These are phyloP conservation scores for Choricystis sp. DNA, from an alignment of 139 green algal species.

Conservation along the genomic window DNA sequence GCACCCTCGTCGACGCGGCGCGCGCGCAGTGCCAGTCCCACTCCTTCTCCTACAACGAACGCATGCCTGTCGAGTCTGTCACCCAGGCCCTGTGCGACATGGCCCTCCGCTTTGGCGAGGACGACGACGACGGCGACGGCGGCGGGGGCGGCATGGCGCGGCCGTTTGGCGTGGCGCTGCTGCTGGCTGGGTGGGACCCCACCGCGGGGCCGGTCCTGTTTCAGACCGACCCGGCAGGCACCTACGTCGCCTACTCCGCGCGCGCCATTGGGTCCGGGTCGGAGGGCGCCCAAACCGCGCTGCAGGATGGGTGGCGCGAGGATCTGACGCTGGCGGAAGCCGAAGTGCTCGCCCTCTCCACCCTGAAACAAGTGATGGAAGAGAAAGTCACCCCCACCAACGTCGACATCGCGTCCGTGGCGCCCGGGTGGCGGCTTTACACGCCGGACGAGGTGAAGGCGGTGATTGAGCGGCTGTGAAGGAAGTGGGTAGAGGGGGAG, in stretches of 20 bases:
- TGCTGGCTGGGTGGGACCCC: conserved; percentile 85
- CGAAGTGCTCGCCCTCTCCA: conserved; percentile 83
- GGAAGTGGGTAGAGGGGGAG: neutral
- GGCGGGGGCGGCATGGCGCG: conserved; percentile 43
- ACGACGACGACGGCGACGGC: conserved; percentile 57
- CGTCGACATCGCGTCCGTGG: conserved; percentile 86
- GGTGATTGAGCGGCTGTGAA: conserved; percentile 71
- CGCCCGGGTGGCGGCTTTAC: conserved; percentile 84
- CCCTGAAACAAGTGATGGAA: conserved; percentile 98
- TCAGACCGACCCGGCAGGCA: conserved; percentile 91
- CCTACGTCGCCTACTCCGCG: conserved; percentile 75
- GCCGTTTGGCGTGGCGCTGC: conserved; percentile 93
- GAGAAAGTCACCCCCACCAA: conserved; percentile 97
- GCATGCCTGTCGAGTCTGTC: conserved; percentile 83
- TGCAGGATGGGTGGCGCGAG: conserved; percentile 61
- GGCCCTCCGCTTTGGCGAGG: conserved; percentile 89
- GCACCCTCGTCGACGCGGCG: conserved; percentile 93
- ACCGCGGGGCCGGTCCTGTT: conserved; percentile 65
- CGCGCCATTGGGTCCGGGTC: conserved; percentile 89
- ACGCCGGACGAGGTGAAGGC: conserved; percentile 68
- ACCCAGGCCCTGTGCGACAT: conserved; percentile 88
- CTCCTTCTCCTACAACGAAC: conserved; percentile 95
- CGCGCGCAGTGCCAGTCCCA: conserved; percentile 89
- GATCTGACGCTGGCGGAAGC: conserved; percentile 90
- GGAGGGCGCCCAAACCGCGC: conserved; percentile 78